These are phyloP conservation scores for Laguncularia racemosa DNA, from an alignment of 345 rosid genomes.

Conservation along the genomic window DNA sequence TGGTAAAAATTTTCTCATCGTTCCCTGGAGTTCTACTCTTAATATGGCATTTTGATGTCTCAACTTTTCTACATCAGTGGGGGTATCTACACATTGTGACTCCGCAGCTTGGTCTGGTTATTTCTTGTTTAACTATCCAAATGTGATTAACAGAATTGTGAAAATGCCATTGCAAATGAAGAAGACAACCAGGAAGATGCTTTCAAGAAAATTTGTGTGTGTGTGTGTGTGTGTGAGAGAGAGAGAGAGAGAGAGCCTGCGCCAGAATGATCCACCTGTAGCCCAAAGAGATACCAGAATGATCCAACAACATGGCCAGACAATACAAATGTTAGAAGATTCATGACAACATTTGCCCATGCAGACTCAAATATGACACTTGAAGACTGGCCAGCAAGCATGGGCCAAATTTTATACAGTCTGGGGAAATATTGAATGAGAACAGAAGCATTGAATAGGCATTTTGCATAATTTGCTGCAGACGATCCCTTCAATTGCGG, in stretches of 20 bases:
- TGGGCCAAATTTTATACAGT: constrained; percentile 57
- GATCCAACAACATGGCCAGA: constrained; percentile 79
- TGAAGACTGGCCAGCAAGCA: constrained; percentile 72
- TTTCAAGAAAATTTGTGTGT: not conserved
- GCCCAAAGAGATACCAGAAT: constrained; percentile 80
- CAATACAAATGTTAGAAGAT: constrained; percentile 68
- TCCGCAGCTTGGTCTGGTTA: too few relatives aligned
- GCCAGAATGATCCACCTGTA: constrained; percentile 70
- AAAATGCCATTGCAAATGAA: too few relatives aligned
- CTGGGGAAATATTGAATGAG: constrained; percentile 73
- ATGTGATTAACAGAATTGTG: too few relatives aligned
- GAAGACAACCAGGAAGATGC: too few relatives aligned
- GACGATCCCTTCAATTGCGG: constrained; percentile 29
- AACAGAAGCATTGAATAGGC: constrained; percentile 46
- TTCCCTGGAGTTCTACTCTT: too few relatives aligned
- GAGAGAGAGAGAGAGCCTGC: constrained; percentile 4
- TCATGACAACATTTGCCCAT: constrained; percentile 76
- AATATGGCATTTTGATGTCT: too few relatives aligned
- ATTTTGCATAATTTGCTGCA: constrained; percentile 64
- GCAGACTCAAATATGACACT: constrained; percentile 80
- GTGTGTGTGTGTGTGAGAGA: too few relatives aligned
- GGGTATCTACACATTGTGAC: too few relatives aligned
- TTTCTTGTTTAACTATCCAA: too few relatives aligned
- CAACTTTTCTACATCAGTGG: too few relatives aligned
- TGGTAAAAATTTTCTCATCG: too few relatives aligned